Evolutionary conservation across 2,329 filamentous ascomycete species (phyloP).

Genomic region (Ascochyta fabae): DNA sequence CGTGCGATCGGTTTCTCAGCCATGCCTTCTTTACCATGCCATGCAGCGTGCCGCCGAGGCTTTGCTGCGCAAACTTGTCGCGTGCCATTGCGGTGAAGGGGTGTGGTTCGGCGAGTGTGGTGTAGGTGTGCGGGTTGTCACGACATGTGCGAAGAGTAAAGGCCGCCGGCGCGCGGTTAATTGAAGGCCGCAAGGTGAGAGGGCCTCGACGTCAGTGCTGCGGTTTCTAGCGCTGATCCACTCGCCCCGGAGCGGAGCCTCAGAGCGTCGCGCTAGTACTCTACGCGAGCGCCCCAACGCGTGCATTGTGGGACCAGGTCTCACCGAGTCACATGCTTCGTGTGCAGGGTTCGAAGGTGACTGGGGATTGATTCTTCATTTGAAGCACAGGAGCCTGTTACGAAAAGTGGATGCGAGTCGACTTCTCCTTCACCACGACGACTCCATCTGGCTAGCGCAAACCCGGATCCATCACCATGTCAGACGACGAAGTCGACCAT

Average conservation of each 20-base stretch:
- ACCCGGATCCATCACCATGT: conserved; percentile 64
- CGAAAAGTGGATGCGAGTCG: neutral
- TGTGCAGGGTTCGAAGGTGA: neutral
- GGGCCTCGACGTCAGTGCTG: conserved; percentile 32
- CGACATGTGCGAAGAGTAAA: conserved; percentile 25
- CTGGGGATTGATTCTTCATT: neutral
- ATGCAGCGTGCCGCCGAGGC: conserved; percentile 67
- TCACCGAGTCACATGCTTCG: conserved; percentile 15
- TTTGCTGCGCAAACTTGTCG: conserved; percentile 62
- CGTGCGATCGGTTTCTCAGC: conserved; percentile 6
- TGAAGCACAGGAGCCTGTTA: neutral
- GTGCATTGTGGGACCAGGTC: conserved; percentile 20
- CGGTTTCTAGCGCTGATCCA: conserved; percentile 23
- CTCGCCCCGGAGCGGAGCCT: conserved; percentile 31
- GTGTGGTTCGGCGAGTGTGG: conserved; percentile 9
- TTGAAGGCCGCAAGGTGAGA: conserved; percentile 23
- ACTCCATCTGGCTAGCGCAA: neutral
- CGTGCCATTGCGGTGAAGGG: conserved; percentile 51
- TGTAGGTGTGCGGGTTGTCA: conserved; percentile 19
- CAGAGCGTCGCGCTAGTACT: conserved; percentile 30
- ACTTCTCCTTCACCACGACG: neutral
- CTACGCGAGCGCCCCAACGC: conserved; percentile 26
- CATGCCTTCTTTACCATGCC: conserved; percentile 70
- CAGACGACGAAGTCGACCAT: conserved; percentile 87
- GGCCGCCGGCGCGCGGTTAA: conserved; percentile 16